Conservation (phyloP, 805 yeast genomes). For the Hanseniaspora lachancei region DNA sequence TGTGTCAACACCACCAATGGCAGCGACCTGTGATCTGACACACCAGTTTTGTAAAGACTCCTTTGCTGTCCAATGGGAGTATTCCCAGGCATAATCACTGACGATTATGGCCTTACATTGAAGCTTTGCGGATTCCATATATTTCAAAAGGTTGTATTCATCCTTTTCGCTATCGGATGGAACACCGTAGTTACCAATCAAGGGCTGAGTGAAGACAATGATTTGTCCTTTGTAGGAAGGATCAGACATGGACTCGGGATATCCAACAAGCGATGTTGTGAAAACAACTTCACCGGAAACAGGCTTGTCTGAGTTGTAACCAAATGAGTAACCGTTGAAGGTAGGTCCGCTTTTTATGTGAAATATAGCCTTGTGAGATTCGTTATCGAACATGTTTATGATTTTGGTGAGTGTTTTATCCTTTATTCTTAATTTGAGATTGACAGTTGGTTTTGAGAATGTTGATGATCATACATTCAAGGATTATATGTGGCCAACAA, state of each 20-base stretch:
- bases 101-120: constrained; percentile 96
- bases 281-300: constrained; percentile 96
- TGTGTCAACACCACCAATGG: constrained; percentile 94
- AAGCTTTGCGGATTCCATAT: constrained; percentile 79
- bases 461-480: no score
- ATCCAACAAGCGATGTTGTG: constrained; percentile 94
- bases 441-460: no score
- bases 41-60: constrained; percentile 94
- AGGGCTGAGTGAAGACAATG: constrained; percentile 89
- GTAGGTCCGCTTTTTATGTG: constrained; percentile 88
- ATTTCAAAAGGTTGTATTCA: constrained; percentile 70
- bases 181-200: constrained; percentile 96
- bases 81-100: constrained; percentile 84
- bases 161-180: constrained; percentile 76
- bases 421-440: neutral
- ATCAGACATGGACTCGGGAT: constrained; percentile 98
- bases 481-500: no score
- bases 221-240: constrained; percentile 97
- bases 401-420: neutral
- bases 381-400: constrained; percentile 6
- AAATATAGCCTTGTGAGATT: constrained; percentile 57
- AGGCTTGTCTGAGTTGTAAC: constrained; percentile 62
- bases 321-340: constrained; percentile 86
- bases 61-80: constrained; percentile 99
- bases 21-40: constrained; percentile 88